Evolutionary conservation across 1,284 basidiomycete genomes (phyloP).

Genomic region (Marasmius tenuissimus): DNA sequence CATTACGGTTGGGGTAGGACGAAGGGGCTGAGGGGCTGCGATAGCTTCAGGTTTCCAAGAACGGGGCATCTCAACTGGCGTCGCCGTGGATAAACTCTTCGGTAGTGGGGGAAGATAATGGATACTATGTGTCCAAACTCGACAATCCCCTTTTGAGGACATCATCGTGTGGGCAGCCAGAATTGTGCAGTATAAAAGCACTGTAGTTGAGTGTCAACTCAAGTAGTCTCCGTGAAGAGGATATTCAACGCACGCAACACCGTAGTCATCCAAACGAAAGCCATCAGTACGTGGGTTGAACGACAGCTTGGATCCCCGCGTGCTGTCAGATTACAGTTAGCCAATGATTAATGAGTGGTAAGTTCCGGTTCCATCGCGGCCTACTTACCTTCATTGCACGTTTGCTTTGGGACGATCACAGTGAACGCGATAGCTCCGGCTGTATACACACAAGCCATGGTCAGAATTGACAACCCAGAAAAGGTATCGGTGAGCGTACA

Average conservation of each 20-base stretch:
- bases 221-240: background rate
- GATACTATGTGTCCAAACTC: conserved; percentile 54
- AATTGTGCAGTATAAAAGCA: conserved; percentile 36
- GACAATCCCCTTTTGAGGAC: conserved; percentile 36
- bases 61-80: conserved; percentile 30
- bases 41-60: conserved; percentile 22
- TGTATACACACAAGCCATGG: conserved; percentile 20
- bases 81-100: conserved; percentile 27
- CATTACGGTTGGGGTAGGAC: conserved; percentile 25
- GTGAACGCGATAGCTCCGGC: conserved; percentile 49
- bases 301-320: conserved; percentile 37
- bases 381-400: conserved; percentile 30
- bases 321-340: conserved; percentile 14
- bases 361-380: conserved; percentile 3
- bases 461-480: conserved; percentile 1
- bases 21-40: conserved; percentile 43
- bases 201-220: conserved; percentile 20
- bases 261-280: conserved; percentile 64
- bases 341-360: conserved; percentile 13
- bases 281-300: conserved; percentile 58
- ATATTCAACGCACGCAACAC: conserved; percentile 46
- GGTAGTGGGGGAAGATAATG: conserved; percentile 40
- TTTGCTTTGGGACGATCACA: conserved; percentile 31
- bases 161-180: conserved; percentile 31
- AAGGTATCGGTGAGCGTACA: conserved; percentile 39